Base-by-base conservation (phyloP, 345 rosid species). In the Reutealis trisperma region DNA sequence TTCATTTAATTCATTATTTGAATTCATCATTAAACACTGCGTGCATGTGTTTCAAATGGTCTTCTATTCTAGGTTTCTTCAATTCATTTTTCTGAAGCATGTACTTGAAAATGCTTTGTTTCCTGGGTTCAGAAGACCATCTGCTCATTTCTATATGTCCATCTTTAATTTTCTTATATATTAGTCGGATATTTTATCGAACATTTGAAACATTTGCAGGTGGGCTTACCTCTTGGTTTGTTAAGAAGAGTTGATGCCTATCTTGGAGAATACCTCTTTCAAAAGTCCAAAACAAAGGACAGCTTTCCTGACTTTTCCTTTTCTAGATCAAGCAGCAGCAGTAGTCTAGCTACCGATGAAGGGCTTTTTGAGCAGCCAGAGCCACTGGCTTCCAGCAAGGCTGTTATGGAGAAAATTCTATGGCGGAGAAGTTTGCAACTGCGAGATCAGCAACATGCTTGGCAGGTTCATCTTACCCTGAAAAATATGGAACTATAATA, bases 361-460 rank as follows among this genome's bases (percentile, higher is more conserved):
- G 89, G 88, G 63, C 87, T 88, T 80, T 87, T 86, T 83, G 97
- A 91, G 82, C 94, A 85, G 75, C 89, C 86, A 34, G 94, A 88
- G 62, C 87, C 84, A 19, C 73, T 78, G 64, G 79, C 88, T 70
- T 84, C 95, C 47, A 80, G 77, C 81, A 88, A 87, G 66, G 54
- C 85, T 32, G 80, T 85, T 42, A 74, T 77, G 80, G 91, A 91
- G 75, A 90, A 88, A 83, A 78, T 88, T 84, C 83, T 88, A 72
- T 8, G 71, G 78, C 80, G 77, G 19, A 86, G 84, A 85, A 91
- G 95, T 84, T 79, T 86, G 79, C 91, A 83, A 79, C 82, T 94
- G 84, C 83, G 77, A 14, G 91, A 90, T 79, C 90, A 85, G 80
- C 98, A 90, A 72, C 73, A 68, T 32, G 77, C 84, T 57, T 94